Conservation (phyloP, 2,329 filamentous ascomycete genomes). For the Fusarium subtropicale region DNA sequence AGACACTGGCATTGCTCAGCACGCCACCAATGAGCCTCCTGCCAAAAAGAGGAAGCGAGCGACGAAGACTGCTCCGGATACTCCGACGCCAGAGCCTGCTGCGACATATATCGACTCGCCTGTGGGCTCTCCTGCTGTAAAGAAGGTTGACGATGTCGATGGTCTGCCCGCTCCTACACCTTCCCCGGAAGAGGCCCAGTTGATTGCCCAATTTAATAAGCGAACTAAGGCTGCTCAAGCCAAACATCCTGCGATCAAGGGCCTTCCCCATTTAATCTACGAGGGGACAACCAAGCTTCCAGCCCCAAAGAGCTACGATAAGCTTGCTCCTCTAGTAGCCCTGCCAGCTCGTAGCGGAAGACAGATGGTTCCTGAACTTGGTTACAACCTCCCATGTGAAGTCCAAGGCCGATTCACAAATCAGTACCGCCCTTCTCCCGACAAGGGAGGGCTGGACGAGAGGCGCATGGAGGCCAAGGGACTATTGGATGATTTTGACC, state of each 20-base stretch:
- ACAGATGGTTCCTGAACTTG: slow-evolving; percentile 54
- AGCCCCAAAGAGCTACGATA: slow-evolving; percentile 59
- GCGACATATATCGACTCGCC: slow-evolving; percentile 46
- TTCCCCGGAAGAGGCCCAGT: slow-evolving; percentile 50
- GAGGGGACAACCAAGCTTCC: slow-evolving; percentile 57
- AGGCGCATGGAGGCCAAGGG: slow-evolving; percentile 55
- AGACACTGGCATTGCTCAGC: slow-evolving; percentile 38
- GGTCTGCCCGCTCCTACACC: slow-evolving; percentile 49
- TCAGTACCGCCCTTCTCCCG: slow-evolving; percentile 55
- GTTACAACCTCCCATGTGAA: slow-evolving; percentile 57
- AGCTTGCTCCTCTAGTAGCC: slow-evolving; percentile 58
- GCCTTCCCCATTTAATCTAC: slow-evolving; percentile 54
- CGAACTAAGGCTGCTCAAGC: slow-evolving; percentile 53
- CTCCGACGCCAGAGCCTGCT: slow-evolving; percentile 46
- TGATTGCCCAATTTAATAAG: slow-evolving; percentile 55
- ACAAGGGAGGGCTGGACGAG: slow-evolving; percentile 57
- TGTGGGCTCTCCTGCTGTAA: slow-evolving; percentile 44
- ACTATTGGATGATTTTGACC: slow-evolving; percentile 57
- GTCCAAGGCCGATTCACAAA: slow-evolving; percentile 58
- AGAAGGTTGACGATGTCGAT: slow-evolving; percentile 53
- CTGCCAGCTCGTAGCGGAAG: slow-evolving; percentile 55
- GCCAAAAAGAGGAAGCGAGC: slow-evolving; percentile 56
- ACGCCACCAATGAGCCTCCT: slow-evolving; percentile 45
- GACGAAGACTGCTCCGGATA: slow-evolving; percentile 47
- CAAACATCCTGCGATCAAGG: slow-evolving; percentile 55